A percentile compares a stretch with the other conserved stretches of the same genome.
Evolutionary conservation across 2,329 filamentous ascomycete genomes (phyloP).

Genomic region (Diaporthe eres): DNA sequence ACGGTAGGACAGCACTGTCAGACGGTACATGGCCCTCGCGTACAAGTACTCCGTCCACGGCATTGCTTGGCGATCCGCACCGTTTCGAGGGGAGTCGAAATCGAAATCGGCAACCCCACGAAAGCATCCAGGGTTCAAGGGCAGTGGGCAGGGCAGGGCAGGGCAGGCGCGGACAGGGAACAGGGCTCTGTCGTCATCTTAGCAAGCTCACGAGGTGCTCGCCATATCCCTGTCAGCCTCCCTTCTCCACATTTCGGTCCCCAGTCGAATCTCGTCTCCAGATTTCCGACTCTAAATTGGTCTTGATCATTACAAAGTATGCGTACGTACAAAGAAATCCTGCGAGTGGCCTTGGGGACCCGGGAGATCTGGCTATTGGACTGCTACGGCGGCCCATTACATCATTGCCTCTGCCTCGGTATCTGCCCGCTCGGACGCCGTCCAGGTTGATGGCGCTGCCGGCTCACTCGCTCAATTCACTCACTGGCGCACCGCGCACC

Average conservation of each 20-base stretch:
- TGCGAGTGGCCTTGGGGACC: constrained; percentile 12
- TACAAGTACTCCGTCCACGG: constrained; percentile 15
- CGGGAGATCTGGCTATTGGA: constrained; percentile 8
- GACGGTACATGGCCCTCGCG: constrained; percentile 14
- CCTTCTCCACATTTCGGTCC: constrained; percentile 31
- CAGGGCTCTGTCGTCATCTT: constrained; percentile 39
- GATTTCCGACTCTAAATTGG: constrained; percentile 35
- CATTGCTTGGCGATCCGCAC: constrained; percentile 27
- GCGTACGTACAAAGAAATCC: constrained; percentile 39
- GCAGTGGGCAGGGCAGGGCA: background rate
- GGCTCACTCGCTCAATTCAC: background rate
- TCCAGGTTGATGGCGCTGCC: background rate
- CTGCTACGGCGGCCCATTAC: constrained; percentile 16
- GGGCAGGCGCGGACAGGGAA: constrained; percentile 26
- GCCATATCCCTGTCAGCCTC: constrained; percentile 33
- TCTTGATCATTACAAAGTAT: constrained; percentile 38
- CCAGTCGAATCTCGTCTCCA: constrained; percentile 35
- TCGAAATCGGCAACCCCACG: constrained; percentile 37
- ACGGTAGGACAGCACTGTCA: background rate
- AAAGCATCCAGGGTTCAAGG: constrained; percentile 34
- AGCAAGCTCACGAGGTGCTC: constrained; percentile 18
- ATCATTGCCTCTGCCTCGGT: constrained; percentile 35
- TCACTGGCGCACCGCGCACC: background rate
- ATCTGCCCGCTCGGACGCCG: constrained; percentile 23
- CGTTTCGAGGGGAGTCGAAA: constrained; percentile 25